phyloP scores from a whole-genome alignment of 805 yeast genomes.

The Nakazawaea molendinolei region DNA sequence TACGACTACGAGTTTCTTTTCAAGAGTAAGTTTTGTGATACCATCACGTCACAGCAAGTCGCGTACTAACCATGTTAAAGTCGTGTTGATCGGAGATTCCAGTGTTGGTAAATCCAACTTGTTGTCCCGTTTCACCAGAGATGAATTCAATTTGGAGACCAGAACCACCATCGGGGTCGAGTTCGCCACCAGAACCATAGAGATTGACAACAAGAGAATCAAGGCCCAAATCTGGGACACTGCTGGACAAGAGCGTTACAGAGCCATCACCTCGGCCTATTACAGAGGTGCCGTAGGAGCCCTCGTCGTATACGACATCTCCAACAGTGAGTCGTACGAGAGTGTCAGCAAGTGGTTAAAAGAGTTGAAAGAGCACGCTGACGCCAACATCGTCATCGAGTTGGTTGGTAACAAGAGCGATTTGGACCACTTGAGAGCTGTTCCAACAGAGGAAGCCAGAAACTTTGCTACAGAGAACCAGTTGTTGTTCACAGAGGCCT shows the following conservation, averaged over 20 bases:
- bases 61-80: conserved; percentile 25
- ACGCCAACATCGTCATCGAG: conserved; percentile 91
- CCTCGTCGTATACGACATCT: conserved; percentile 87
- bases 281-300: conserved; percentile 99
- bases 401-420: conserved; percentile 90
- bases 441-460: conserved; percentile 96
- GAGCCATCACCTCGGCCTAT: conserved; percentile 96
- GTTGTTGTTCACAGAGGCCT: conserved; percentile 89
- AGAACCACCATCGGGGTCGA: conserved; percentile 97
- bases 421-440: conserved; percentile 87
- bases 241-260: conserved; percentile 97
- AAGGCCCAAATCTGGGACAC: conserved; percentile 98
- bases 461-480: conserved; percentile 90
- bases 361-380: conserved; percentile 86
- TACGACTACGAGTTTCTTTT: conserved; percentile 88
- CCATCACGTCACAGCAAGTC: background rate
- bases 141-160: conserved; percentile 91
- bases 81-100: conserved; percentile 93
- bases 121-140: conserved; percentile 87
- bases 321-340: conserved; percentile 83
- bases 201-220: conserved; percentile 75
- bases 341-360: conserved; percentile 84
- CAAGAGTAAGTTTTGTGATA: conserved; percentile 42
- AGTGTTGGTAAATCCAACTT: conserved; percentile 96
- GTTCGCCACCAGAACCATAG: conserved; percentile 93